A percentile compares a stretch with the other conserved stretches of the same genome.
Conservation (phyloP, 257 asterid genomes). For the Penstemon davidsonii region DNA sequence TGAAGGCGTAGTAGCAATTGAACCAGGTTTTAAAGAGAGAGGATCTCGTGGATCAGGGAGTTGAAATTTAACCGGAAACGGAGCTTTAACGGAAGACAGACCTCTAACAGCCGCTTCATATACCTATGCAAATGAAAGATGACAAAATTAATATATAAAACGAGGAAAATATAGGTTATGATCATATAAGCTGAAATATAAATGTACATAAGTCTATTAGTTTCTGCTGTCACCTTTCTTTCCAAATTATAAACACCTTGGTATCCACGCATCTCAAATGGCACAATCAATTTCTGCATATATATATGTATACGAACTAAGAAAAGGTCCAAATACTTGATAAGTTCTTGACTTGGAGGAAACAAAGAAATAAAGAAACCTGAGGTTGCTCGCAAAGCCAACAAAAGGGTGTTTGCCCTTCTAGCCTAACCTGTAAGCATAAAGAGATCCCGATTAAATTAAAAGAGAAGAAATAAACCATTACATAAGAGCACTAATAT, state of each 20-base stretch:
- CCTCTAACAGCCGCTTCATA: constrained; percentile 79
- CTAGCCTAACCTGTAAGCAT: constrained; percentile 67
- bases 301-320: neutral
- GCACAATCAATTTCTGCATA: constrained; percentile 75
- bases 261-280: constrained; percentile 93
- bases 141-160: constrained; percentile 5
- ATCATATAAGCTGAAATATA: neutral
- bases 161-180: neutral
- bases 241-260: constrained; percentile 94
- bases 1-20: constrained; percentile 38
- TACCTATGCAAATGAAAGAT: constrained; percentile 41
- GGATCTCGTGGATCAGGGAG: constrained; percentile 59
- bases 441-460: constrained; percentile 12
- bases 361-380: constrained; percentile 38
- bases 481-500: neutral
- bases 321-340: neutral
- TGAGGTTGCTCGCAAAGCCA: constrained; percentile 98
- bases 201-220: neutral
- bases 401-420: constrained; percentile 80
- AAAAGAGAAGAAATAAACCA: constrained; percentile 1
- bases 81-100: constrained; percentile 51
- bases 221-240: constrained; percentile 55
- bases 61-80: constrained; percentile 56
- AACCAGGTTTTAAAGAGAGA: constrained; percentile 69
- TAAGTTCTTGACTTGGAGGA: neutral